Base-by-base conservation (phyloP, 2,329 filamentous ascomycete genomes). In the Periconia sp. region DNA sequence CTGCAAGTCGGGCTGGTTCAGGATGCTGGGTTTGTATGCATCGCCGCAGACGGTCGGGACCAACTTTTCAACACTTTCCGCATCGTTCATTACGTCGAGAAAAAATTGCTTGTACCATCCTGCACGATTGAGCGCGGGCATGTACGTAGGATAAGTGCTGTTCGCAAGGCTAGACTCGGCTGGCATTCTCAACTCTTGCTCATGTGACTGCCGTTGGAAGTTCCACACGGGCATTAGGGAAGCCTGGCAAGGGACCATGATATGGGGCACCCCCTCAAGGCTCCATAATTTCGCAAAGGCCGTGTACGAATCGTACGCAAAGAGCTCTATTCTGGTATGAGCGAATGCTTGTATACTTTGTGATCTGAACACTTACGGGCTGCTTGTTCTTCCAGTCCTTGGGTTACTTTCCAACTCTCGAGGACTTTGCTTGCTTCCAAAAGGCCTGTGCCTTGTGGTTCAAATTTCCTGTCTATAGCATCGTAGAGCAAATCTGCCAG, bases 71-170 rank as follows among this genome's bases (percentile, higher is more conserved):
- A 68, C 52, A 12, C 52, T 45, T 10, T 63, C 56, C 6, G 62
- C 55, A 34, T 60, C 57, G 13, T 59, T 49, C 43, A 65, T 41
- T 39, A 60, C 46, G 25, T 65, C 60, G 5, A 68, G 50, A 33
- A 69, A 67, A 32, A 68, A 56, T 23, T 60, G 66, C 33, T 68
- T 67, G 50, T 68, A 69, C 63, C 63, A 69, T 2, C 64, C 66
- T 7, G 65, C 55, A 4, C 65, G 62, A 23, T 67, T 69, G 24
- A 69, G 50, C 4, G 65, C 66, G 9, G 66, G 62, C 51, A 68
- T 61, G 39, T 69, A 68, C 5, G 48, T 43, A 10, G 61, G 37
- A 33, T 59, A 57, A 0, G 35, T 26, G 8, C 44, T 21, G 15
- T 25, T 50, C 4, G 40, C 35, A 13, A 52, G 39, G 2, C 50